Conservation (phyloP, 331 rosid species). For the Rhamnella rubrinervis region DNA sequence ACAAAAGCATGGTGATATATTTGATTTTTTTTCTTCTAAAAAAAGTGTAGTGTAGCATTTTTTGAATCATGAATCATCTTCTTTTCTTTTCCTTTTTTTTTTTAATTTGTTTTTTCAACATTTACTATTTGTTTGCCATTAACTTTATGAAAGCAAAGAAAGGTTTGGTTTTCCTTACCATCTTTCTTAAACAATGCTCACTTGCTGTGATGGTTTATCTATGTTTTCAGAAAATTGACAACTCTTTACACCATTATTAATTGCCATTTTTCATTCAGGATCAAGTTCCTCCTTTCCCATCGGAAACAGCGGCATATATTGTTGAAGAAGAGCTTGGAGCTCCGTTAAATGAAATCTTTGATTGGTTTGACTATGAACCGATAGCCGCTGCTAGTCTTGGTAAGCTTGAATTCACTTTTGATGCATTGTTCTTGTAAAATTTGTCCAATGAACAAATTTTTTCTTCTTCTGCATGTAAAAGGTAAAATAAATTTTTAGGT, state of each 20-base stretch:
- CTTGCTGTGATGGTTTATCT: not conserved
- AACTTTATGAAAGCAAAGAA: not conserved
- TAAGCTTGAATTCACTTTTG: conserved; percentile 36
- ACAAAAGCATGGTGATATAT: no score
- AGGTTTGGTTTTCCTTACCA: not conserved
- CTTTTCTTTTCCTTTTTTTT: no score
- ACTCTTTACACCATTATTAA: conserved; percentile 6
- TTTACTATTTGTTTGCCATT: not conserved
- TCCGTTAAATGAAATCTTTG: conserved; percentile 64
- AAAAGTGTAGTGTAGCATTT: no score
- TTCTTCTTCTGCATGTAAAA: not conserved
- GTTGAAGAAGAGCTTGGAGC: conserved; percentile 94
- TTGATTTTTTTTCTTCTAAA: no score
- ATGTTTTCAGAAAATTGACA: not conserved
- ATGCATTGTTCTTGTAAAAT: not conserved
- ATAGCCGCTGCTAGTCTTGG: conserved; percentile 99
- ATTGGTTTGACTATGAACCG: conserved; percentile 87
- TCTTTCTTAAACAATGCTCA: not conserved
- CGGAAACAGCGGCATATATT: conserved; percentile 76
- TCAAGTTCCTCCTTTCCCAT: conserved; percentile 99
- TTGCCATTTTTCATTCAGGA: conserved; percentile 54
- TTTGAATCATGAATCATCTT: no score
- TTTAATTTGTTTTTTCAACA: not conserved
- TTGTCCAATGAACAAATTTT: not conserved
- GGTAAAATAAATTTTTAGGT: not conserved